These are phyloP conservation scores for Cystofilobasidium capitatum DNA, from an alignment of 768 basidiomycete species.

Conservation along the genomic window DNA sequence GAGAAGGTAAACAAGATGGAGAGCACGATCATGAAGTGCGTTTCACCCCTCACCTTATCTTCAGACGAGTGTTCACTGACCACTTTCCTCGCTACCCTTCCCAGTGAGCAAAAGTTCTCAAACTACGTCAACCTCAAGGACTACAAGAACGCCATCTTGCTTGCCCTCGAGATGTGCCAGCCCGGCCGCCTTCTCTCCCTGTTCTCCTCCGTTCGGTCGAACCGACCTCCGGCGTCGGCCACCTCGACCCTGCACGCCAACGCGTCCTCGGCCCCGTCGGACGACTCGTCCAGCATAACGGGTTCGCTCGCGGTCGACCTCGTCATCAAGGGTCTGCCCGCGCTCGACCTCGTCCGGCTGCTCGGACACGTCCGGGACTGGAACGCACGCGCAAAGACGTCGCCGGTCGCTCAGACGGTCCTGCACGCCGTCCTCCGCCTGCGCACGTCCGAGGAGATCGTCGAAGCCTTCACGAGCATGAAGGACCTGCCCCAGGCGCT, in stretches of 20 bases:
- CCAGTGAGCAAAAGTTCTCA: constrained; percentile 87
- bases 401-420: constrained; percentile 70
- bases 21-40: constrained; percentile 70
- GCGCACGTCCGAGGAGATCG: constrained; percentile 62
- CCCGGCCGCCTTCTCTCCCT: constrained; percentile 74
- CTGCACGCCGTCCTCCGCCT: constrained; percentile 72
- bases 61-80: neutral
- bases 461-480: constrained; percentile 50
- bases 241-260: constrained; percentile 28
- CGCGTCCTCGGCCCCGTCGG: constrained; percentile 17
- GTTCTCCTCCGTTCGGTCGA: constrained; percentile 55
- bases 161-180: constrained; percentile 86
- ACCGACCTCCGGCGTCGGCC: constrained; percentile 22
- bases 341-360: constrained; percentile 67
- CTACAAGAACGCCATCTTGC: constrained; percentile 79
- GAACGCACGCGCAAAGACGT: constrained; percentile 90
- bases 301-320: constrained; percentile 67
- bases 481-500: constrained; percentile 23
- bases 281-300: constrained; percentile 43
- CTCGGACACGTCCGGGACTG: constrained; percentile 76
- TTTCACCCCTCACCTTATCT: constrained; percentile 20
- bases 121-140: constrained; percentile 82
- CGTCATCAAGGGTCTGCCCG: constrained; percentile 62
- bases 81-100: neutral
- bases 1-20: constrained; percentile 65